Conservation (phyloP, 2,329 filamentous ascomycete species). For the Madurella fahalii region DNA sequence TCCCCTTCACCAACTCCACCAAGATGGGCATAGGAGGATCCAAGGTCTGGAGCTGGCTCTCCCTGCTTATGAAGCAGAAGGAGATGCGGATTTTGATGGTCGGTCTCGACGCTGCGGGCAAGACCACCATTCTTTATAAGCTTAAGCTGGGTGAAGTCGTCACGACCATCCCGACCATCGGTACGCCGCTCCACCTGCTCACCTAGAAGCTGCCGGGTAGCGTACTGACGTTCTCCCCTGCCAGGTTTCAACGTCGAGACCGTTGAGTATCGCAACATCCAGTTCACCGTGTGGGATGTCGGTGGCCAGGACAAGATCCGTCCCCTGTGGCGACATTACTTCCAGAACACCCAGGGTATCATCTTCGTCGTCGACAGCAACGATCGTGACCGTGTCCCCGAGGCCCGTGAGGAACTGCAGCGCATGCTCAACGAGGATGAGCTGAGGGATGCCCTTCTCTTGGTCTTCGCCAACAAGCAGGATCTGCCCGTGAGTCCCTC, state of each 20-base stretch:
- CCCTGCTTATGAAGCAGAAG: conserved; percentile 62
- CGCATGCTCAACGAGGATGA: conserved; percentile 99
- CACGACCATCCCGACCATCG: conserved; percentile 98
- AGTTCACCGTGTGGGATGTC: conserved; percentile 99
- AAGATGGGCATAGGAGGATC: conserved; percentile 98
- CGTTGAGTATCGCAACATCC: conserved; percentile 99
- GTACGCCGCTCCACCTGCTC: conserved; percentile 46
- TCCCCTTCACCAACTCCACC: conserved; percentile 39
- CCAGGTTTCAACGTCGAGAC: conserved; percentile 99
- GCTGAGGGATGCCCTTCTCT: conserved; percentile 91
- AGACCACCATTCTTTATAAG: conserved; percentile 99
- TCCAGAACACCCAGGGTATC: conserved; percentile 99
- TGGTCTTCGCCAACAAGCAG: conserved; percentile 99
- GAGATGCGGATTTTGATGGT: conserved; percentile 99
- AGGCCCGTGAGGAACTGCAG: conserved; percentile 93
- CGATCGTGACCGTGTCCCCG: conserved; percentile 95
- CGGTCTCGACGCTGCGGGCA: conserved; percentile 97
- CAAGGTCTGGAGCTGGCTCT: conserved; percentile 43
- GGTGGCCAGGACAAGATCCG: conserved; percentile 99
- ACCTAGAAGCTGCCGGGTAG: background rate
- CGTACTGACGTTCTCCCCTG: conserved; percentile 22
- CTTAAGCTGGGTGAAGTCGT: conserved; percentile 99
- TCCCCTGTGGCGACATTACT: conserved; percentile 99
- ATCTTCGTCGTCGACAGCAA: conserved; percentile 99
- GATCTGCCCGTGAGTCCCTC: conserved; percentile 77